Evolutionary conservation across 164 flowering plant genomes (phyloP).

Genomic region (Vitis riparia): DNA sequence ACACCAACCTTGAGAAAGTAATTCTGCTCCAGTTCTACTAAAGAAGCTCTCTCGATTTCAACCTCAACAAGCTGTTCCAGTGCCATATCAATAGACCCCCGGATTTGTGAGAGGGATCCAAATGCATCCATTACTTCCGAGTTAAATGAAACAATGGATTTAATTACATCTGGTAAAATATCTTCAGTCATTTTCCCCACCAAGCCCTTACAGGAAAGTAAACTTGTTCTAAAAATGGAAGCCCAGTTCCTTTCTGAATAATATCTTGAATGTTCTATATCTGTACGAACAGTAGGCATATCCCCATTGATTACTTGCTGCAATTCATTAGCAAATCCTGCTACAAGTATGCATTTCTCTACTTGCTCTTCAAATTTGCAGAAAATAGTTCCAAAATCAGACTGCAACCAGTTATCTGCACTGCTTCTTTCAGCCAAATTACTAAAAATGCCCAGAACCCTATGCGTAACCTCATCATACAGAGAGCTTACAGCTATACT

Average conservation of each 20-base stretch:
- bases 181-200: constrained; percentile 62
- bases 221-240: constrained; percentile 53
- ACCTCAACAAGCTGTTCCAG: constrained; percentile 82
- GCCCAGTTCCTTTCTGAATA: constrained; percentile 52
- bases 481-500: constrained; percentile 50
- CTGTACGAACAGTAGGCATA: constrained; percentile 21
- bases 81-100: constrained; percentile 83
- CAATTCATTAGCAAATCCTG: constrained; percentile 61
- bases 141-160: constrained; percentile 59
- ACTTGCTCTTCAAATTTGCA: constrained; percentile 75
- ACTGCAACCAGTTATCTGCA: constrained; percentile 25
- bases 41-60: constrained; percentile 67
- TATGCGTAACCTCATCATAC: constrained; percentile 60
- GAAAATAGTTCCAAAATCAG: constrained; percentile 48
- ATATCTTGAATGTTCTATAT: constrained; percentile 14
- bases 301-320: constrained; percentile 32
- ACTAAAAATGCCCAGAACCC: constrained; percentile 41
- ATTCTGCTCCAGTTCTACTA: constrained; percentile 76
- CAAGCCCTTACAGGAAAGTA: constrained; percentile 58
- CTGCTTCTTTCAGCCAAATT: constrained; percentile 22
- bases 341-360: constrained; percentile 75
- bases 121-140: constrained; percentile 89
- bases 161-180: constrained; percentile 69
- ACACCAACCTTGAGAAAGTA: constrained; percentile 85
- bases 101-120: constrained; percentile 79